phyloP scores from a whole-genome alignment of 208 protist species.

The Vickermania ingenoplastis region DNA sequence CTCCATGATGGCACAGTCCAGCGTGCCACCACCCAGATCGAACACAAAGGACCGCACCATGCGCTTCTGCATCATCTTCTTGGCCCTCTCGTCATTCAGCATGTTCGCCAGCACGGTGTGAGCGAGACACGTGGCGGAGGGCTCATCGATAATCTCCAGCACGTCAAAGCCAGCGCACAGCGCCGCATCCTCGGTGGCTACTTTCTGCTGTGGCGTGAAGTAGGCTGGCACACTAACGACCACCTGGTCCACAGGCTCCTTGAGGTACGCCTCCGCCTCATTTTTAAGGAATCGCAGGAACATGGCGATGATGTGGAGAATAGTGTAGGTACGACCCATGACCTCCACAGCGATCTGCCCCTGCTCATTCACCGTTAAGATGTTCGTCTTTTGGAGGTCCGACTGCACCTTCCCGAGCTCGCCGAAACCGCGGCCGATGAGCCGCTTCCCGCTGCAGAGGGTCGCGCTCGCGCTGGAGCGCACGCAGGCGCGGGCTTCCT shows the following conservation, averaged over 20 bases:
- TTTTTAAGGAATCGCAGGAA: slow-evolving; percentile 86
- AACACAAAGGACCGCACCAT: slow-evolving; percentile 75
- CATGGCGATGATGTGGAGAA: slow-evolving; percentile 91
- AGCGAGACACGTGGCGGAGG: slow-evolving; percentile 80
- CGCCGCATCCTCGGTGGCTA: slow-evolving; percentile 89
- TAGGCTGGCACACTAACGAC: slow-evolving; percentile 90
- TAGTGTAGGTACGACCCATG: slow-evolving; percentile 82
- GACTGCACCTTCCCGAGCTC: slow-evolving; percentile 77
- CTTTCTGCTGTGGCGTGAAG: slow-evolving; percentile 88
- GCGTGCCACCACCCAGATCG: slow-evolving; percentile 86
- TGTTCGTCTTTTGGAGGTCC: slow-evolving; percentile 81
- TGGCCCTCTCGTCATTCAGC: slow-evolving; percentile 1
- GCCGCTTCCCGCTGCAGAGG: slow-evolving; percentile 85
- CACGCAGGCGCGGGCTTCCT: slow-evolving; percentile 81
- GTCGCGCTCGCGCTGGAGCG: slow-evolving; percentile 80
- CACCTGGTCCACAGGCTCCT: slow-evolving; percentile 70
- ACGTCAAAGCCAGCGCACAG: slow-evolving; percentile 87
- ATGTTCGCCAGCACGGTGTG: slow-evolving; percentile 59
- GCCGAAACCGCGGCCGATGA: slow-evolving; percentile 81
- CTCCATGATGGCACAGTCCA: slow-evolving; percentile 88
- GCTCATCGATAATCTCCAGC: slow-evolving; percentile 90
- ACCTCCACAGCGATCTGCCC: slow-evolving; percentile 84
- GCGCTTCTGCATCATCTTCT: slow-evolving; percentile 5
- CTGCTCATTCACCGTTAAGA: slow-evolving; percentile 78
- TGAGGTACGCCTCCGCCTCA: slow-evolving; percentile 76